Percentiles rank a stretch among this genome's conserved stretches.
Conservation (phyloP, 192 early-diverging fungal genomes). For the Umbelopsis isabellina region DNA sequence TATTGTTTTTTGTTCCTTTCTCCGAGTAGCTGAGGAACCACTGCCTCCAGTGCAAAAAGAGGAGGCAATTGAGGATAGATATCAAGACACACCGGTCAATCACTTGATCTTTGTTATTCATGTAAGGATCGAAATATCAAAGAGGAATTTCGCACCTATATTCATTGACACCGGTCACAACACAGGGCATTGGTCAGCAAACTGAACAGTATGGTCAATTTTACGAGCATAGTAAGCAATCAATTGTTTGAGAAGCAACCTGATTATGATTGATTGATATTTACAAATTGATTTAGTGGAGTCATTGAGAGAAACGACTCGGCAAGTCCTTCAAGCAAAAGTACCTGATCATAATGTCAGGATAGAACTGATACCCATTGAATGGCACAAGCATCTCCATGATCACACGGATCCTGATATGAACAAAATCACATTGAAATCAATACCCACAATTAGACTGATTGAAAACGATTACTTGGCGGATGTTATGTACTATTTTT, state of each 20-base stretch:
- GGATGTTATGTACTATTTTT: constrained; percentile 42
- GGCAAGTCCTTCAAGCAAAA: constrained; percentile 43
- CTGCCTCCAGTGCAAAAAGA: constrained; percentile 2
- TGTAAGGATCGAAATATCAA: constrained; percentile 9
- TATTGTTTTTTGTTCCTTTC: not conserved
- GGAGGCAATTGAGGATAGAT: constrained; percentile 17
- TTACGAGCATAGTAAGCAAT: constrained; percentile 43
- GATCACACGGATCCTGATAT: constrained; percentile 36
- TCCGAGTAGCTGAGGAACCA: not conserved
- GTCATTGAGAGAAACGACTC: constrained; percentile 40
- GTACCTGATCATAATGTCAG: constrained; percentile 40
- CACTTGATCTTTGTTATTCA: constrained; percentile 46
- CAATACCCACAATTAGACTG: constrained; percentile 43
- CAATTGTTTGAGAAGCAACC: not conserved
- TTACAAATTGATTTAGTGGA: constrained; percentile 30
- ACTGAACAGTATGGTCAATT: constrained; percentile 48
- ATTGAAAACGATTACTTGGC: constrained; percentile 48
- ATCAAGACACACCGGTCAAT: constrained; percentile 31
- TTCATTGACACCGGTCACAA: not conserved
- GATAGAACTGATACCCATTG: constrained; percentile 44
- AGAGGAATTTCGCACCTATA: not conserved
- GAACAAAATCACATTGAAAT: constrained; percentile 43
- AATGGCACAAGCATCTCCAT: constrained; percentile 45
- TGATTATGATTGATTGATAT: not conserved
- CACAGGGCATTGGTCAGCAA: constrained; percentile 45